Evolutionary conservation across 75 land plant species (phyloP).

Genomic region (Sequoia sempervirens): DNA sequence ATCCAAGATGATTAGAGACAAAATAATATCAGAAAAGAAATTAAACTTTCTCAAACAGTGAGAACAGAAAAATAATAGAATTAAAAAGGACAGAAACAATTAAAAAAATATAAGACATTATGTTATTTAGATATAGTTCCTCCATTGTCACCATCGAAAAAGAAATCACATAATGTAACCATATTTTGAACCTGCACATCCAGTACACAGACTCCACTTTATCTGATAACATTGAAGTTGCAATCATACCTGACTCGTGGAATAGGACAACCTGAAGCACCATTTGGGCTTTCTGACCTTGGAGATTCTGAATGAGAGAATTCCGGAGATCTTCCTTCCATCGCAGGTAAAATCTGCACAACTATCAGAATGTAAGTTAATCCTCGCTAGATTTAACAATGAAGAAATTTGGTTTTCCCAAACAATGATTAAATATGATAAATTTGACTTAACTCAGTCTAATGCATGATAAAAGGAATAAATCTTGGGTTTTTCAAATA

Average conservation of each 20-base stretch:
- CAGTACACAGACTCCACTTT: background rate
- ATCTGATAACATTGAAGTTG: background rate
- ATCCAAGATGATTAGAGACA: background rate
- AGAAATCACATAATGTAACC: background rate
- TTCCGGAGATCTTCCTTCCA: constrained; percentile 24
- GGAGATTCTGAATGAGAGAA: constrained; percentile 17
- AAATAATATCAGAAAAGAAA: background rate
- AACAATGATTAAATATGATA: background rate
- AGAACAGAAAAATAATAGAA: background rate
- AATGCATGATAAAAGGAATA: background rate
- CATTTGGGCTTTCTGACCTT: constrained; percentile 9
- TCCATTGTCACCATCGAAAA: background rate
- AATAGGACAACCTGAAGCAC: constrained; percentile 12
- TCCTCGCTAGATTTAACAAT: background rate
- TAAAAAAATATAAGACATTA: background rate
- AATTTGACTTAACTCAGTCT: background rate
- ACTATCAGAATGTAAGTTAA: background rate
- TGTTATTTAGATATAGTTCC: background rate
- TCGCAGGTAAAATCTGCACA: constrained; percentile 30
- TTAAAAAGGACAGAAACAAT: background rate
- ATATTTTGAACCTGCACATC: background rate
- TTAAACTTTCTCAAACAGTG: background rate
- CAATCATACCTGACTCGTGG: constrained; percentile 6
- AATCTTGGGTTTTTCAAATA: background rate
- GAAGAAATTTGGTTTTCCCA: background rate